Percentiles rank a stretch among this genome's conserved stretches.
phyloP scores from a whole-genome alignment of 805 yeast species.

The Wickerhamomyces rabaulensis region DNA sequence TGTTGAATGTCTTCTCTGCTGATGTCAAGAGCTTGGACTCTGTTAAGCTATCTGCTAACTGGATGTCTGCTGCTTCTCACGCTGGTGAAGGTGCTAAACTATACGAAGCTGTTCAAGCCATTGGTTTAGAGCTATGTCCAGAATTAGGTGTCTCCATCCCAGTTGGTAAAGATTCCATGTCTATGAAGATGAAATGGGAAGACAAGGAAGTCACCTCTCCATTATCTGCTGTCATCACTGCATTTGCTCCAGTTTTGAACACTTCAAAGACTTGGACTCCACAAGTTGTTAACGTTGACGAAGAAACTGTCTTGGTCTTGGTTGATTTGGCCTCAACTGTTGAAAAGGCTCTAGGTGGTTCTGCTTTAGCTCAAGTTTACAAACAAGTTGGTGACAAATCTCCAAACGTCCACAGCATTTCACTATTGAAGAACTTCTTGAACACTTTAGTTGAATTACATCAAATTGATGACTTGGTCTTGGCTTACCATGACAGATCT shows the following conservation, averaged over 20 bases:
- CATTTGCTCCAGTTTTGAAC: slow-evolving; percentile 81
- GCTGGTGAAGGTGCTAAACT: slow-evolving; percentile 92
- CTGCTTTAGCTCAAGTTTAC: slow-evolving; percentile 92
- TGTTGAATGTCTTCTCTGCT: slow-evolving; percentile 84
- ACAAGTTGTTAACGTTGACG: slow-evolving; percentile 46
- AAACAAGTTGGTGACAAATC: slow-evolving; percentile 76
- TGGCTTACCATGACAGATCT: slow-evolving; percentile 91
- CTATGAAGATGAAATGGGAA: slow-evolving; percentile 98
- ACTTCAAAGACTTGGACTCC: slow-evolving; percentile 97
- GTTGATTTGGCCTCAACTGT: slow-evolving; percentile 68
- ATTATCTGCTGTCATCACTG: slow-evolving; percentile 81
- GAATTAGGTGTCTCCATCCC: slow-evolving; percentile 89
- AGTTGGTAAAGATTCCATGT: slow-evolving; percentile 98
- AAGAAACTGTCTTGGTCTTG: slow-evolving; percentile 60
- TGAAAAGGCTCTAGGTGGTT: slow-evolving; percentile 73
- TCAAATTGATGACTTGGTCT: slow-evolving; percentile 47
- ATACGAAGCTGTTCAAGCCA: slow-evolving; percentile 95
- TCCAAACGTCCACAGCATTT: slow-evolving; percentile 76
- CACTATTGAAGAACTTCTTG: slow-evolving; percentile 63
- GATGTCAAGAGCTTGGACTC: slow-evolving; percentile 70
- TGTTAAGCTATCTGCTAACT: slow-evolving; percentile 89
- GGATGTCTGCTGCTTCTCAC: slow-evolving; percentile 98
- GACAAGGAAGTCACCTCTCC: slow-evolving; percentile 94
- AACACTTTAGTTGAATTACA: slow-evolving; percentile 70
- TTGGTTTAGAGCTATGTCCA: slow-evolving; percentile 92